Base-by-base conservation (phyloP, 192 early-diverging fungal species). In the Linnemannia exigua region DNA sequence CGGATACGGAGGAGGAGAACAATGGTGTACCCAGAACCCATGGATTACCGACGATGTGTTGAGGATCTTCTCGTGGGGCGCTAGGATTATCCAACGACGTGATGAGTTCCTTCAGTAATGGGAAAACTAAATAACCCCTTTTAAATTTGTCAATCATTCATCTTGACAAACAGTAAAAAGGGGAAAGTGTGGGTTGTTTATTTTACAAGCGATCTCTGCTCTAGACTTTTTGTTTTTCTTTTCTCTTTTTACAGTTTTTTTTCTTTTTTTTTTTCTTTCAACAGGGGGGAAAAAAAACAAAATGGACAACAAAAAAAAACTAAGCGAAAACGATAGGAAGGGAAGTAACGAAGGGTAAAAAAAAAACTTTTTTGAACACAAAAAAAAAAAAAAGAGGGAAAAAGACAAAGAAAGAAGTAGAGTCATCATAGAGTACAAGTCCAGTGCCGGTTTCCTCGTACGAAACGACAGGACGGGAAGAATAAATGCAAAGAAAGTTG, bases 391-490 rank as follows among this genome's bases (percentile, higher is more conserved):
- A 70, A 25, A n/a, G n/a, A n/a, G n/a, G 44, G 11, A 51, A 72
- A 67, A 47, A 67, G 67, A 68, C 35, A 50, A 79, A 79, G 31
- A 68, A 36, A 77, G 50, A 68, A 50, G 70, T 33, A 67, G 75
- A 76, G 75, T 76, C 75, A 54, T 76, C 75, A 67, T 76, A 75
- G 74, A 75, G 68, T 80, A 74, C 47, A 44, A 74, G 47, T 52
- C 72, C 72, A 31, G 31, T 36, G n/a, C 67, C 35, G 67, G 36
- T 44, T 44, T 44, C 41, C 41, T 15, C 19, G n/a, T 37, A 14
- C 28, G 41, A 44, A 6, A 44, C 37, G 35, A 44, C 41, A 44
- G 70, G 44, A 46, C 37, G 44, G 31, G 51, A 74, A 74, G 47
- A 74, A 74, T 35, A 74, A 74, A 74, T 48, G 70, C 70, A 71